Evolutionary conservation across 2,329 filamentous ascomycete species (phyloP).

Genomic region (Exserohilum rostratum): DNA sequence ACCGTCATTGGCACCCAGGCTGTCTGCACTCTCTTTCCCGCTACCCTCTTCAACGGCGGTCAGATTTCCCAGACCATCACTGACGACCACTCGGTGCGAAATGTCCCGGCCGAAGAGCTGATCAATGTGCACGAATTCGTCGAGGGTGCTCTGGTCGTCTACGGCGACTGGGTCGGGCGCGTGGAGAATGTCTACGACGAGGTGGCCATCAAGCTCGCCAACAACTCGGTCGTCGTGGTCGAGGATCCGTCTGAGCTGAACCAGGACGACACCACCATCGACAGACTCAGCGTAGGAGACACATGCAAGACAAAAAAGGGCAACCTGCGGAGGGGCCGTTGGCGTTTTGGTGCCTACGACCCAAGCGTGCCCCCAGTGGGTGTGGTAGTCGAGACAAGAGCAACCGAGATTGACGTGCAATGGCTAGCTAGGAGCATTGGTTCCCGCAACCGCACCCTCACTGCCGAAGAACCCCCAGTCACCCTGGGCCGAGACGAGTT

Average conservation of each 20-base stretch:
- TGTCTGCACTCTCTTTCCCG: slow-evolving; percentile 53
- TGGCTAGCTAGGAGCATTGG: slow-evolving; percentile 59
- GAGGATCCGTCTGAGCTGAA: slow-evolving; percentile 53
- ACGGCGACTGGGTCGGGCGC: slow-evolving; percentile 62
- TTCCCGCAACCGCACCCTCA: slow-evolving; percentile 21
- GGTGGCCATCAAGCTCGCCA: slow-evolving; percentile 57
- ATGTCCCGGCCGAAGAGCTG: slow-evolving; percentile 55
- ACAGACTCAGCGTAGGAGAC: slow-evolving; percentile 55
- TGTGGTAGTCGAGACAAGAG: slow-evolving; percentile 58
- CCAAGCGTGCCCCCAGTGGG: slow-evolving; percentile 58
- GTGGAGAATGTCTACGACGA: slow-evolving; percentile 58
- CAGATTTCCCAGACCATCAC: slow-evolving; percentile 28
- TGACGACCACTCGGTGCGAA: slow-evolving; percentile 46
- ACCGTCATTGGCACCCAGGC: slow-evolving; percentile 58
- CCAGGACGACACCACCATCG: slow-evolving; percentile 42
- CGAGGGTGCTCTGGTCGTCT: slow-evolving; percentile 60
- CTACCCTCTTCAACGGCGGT: slow-evolving; percentile 33
- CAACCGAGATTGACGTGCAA: slow-evolving; percentile 54
- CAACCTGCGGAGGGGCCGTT: slow-evolving; percentile 58
- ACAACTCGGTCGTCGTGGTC: slow-evolving; percentile 62
- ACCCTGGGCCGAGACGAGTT: slow-evolving; percentile 49
- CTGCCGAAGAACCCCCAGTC: slow-evolving; percentile 40
- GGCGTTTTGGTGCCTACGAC: slow-evolving; percentile 60
- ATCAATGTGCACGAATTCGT: slow-evolving; percentile 53
- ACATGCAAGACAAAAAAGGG: slow-evolving; percentile 59